A percentile compares a stretch with the other conserved stretches of the same genome.
Evolutionary conservation across 192 early-diverging fungal species (phyloP).

Genomic region (Obelidium mucronatum): DNA sequence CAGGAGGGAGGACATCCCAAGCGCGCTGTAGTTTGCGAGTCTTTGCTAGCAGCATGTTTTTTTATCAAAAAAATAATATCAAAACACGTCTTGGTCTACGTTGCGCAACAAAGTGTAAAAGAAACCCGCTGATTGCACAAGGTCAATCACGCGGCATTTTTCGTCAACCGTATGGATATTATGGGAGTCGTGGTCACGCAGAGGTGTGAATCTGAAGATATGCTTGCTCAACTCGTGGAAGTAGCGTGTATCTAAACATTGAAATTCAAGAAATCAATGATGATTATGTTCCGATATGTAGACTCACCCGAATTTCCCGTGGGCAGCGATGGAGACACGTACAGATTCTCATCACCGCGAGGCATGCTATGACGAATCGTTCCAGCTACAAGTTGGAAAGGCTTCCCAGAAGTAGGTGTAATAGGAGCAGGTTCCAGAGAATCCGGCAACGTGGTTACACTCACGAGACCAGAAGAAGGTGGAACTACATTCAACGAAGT

Average conservation of each 20-base stretch:
- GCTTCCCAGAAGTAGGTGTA: background rate
- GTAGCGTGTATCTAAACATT: constrained; percentile 21
- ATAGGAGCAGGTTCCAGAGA: constrained; percentile 44
- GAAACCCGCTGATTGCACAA: constrained; percentile 36
- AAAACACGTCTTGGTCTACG: constrained; percentile 18
- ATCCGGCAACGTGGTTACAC: constrained; percentile 6
- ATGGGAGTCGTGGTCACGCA: constrained; percentile 20
- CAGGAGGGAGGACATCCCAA: background rate
- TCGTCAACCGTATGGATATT: constrained; percentile 51
- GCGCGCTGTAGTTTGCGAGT: background rate
- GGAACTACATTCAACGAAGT: background rate
- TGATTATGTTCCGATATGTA: too few species aligned
- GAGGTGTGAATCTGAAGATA: constrained; percentile 35
- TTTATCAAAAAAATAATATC: too few species aligned
- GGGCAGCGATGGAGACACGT: constrained; percentile 39
- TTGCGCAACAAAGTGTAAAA: constrained; percentile 46
- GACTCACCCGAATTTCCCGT: constrained; percentile 47
- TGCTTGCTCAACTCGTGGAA: constrained; percentile 27
- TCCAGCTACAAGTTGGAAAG: constrained; percentile 38
- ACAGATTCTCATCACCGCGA: constrained; percentile 18
- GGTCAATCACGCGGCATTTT: constrained; percentile 27
- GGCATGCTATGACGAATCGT: constrained; percentile 37
- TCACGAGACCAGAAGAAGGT: background rate
- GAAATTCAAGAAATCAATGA: background rate
- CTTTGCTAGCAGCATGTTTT: too few species aligned